Conservation (phyloP, 2,329 filamentous ascomycete species). For the Verticillium dahliae region DNA sequence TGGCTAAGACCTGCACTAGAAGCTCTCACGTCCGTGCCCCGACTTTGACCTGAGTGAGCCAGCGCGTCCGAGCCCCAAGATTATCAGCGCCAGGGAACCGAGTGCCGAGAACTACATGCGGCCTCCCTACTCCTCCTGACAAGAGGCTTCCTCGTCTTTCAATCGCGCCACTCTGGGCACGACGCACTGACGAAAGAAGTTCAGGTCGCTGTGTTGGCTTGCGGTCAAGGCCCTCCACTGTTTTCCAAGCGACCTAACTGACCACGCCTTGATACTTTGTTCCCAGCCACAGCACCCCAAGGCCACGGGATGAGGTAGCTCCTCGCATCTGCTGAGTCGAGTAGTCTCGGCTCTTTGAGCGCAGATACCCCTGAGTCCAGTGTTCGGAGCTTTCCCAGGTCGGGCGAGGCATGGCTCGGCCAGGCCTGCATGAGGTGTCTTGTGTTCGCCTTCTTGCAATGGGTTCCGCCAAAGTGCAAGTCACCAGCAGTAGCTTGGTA, state of each 20-base stretch:
- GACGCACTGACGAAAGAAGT: not conserved
- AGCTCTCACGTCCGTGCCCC: not conserved
- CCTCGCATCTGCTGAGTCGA: not conserved
- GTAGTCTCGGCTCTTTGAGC: not conserved
- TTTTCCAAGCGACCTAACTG: not conserved
- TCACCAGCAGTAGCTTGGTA: no score
- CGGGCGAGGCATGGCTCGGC: not conserved
- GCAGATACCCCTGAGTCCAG: not conserved
- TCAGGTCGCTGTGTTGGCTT: not conserved
- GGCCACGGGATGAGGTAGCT: not conserved
- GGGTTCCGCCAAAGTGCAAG: not conserved
- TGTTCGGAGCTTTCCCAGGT: not conserved
- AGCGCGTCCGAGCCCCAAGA: not conserved
- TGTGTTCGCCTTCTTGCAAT: not conserved
- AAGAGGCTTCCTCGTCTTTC: not conserved
- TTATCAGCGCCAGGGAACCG: not conserved
- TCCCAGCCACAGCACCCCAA: not conserved
- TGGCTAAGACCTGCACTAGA: not conserved
- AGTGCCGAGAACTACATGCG: not conserved
- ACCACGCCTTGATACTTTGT: not conserved
- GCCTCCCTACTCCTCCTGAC: not conserved
- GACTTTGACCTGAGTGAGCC: conserved; percentile 1
- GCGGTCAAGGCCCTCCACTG: not conserved
- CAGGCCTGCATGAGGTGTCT: not conserved
- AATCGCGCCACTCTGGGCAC: not conserved